Evolutionary conservation across 2,329 filamentous ascomycete species (phyloP), one percentile per base, ranked within the genome.

Genomic region (Paraphoma sp.): DNA sequence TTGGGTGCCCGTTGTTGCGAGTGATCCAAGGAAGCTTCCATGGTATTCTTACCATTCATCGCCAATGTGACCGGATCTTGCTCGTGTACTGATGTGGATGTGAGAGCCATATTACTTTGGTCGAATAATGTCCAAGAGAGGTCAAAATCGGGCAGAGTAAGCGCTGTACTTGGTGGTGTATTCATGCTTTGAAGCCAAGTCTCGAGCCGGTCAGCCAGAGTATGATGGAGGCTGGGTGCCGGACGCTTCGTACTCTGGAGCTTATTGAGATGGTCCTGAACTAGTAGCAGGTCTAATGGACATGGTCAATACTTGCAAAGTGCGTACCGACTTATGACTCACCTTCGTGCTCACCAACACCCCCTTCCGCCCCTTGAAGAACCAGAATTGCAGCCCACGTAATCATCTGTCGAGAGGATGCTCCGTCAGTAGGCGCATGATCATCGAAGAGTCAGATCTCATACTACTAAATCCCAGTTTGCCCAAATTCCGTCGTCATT

Each of bases 331-430:
- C n/a, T n/a, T n/a, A n/a, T n/a, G n/a, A n/a, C n/a, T n/a, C n/a
- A 48, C 59, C 59, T 17, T 38, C 46, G 28, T 31, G 57, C 49
- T 80, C 77, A 0, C 76, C 76, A 9, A 76, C 73, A 0, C 78
- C 78, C 1, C 75, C 77, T 54, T 80, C 76, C 3, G 79, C 67
- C 2, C 73, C 79, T 56, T 80, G 78, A 1, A 81, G 61, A 1
- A 80, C 77, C n/a, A 80, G 77, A 8, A 80, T 62, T 1, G 78
- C 78, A 6, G 79, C 78, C 78, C 78, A 80, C 0, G 78, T 79
- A 48, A 81, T 81, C 60, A 81, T 77, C n/a, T n/a, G n/a, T n/a
- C n/a, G n/a, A n/a, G n/a, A n/a, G n/a, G n/a, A n/a, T n/a, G n/a
- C n/a, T n/a, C n/a, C n/a, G n/a, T n/a, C n/a, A n/a, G n/a, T n/a